Conservation (phyloP, 108 stramenopile species). For the Pseudonitzschia multiseries region DNA sequence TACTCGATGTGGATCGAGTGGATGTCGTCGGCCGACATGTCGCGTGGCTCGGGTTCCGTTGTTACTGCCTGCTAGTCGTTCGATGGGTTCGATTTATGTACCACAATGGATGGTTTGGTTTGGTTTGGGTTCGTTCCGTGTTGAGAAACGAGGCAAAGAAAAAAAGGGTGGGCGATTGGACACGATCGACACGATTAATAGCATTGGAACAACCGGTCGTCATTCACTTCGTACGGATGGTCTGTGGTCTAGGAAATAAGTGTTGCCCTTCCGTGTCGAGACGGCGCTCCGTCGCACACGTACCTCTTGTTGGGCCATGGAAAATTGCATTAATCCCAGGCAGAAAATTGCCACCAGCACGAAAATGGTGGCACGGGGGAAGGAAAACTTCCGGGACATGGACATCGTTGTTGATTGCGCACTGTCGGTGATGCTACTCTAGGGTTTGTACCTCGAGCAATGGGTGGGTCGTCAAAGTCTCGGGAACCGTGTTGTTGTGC, state of each 20-base stretch:
- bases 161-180: background rate
- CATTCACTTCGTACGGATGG: no score
- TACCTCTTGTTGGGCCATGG: slow-evolving; percentile 5
- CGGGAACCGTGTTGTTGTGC: no score
- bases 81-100: no score
- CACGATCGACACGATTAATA: no score
- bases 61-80: background rate
- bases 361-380: slow-evolving; percentile 1
- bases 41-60: background rate
- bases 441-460: no score
- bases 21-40: slow-evolving; percentile 9
- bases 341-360: background rate
- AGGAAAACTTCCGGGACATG: background rate
- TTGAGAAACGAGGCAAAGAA: background rate
- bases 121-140: background rate
- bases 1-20: slow-evolving; percentile 46
- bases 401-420: background rate
- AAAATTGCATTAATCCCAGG: slow-evolving; percentile 18
- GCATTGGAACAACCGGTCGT: no score
- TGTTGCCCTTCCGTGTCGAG: no score
- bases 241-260: no score
- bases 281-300: no score
- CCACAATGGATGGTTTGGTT: no score
- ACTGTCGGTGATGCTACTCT: no score
- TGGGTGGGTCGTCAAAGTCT: no score